phyloP scores from a whole-genome alignment of 306 rosid species.

The Crataegus laevigata region DNA sequence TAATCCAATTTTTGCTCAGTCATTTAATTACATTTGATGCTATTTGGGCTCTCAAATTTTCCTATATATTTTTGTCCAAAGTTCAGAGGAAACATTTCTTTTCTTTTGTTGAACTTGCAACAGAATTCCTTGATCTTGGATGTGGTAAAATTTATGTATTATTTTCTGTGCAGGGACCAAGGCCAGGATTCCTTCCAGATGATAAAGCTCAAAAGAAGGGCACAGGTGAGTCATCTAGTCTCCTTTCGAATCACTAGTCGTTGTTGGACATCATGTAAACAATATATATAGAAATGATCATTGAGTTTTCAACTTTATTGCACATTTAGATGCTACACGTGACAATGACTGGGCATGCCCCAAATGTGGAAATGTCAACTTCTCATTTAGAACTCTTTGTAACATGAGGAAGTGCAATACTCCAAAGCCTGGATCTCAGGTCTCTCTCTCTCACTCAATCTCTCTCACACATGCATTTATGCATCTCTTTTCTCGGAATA shows the following conservation, averaged over 20 bases:
- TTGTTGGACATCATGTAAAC: background rate
- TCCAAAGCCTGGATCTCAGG: conserved; percentile 98
- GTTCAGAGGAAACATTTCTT: background rate
- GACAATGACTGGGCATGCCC: conserved; percentile 99
- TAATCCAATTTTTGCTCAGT: background rate
- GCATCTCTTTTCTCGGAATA: background rate
- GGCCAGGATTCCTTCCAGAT: conserved; percentile 76
- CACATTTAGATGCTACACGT: conserved; percentile 59
- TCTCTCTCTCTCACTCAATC: conserved; percentile 10
- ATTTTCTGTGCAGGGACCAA: conserved; percentile 53
- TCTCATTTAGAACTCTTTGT: conserved; percentile 87
- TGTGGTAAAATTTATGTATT: conserved; percentile 8
- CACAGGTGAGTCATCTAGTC: conserved; percentile 39
- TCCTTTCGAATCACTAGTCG: background rate
- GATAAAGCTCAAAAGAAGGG: conserved; percentile 71
- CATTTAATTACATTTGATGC: background rate
- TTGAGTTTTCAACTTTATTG: background rate
- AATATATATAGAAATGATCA: background rate
- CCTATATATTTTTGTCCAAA: background rate
- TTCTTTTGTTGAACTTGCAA: background rate
- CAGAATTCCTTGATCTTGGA: background rate
- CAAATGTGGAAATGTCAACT: conserved; percentile 94
- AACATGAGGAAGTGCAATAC: conserved; percentile 99
- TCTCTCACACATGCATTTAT: background rate
- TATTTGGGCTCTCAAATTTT: background rate